phyloP scores from a whole-genome alignment of 2,329 filamentous ascomycete species.

The Immersiporthe knoxdaviesiana region DNA sequence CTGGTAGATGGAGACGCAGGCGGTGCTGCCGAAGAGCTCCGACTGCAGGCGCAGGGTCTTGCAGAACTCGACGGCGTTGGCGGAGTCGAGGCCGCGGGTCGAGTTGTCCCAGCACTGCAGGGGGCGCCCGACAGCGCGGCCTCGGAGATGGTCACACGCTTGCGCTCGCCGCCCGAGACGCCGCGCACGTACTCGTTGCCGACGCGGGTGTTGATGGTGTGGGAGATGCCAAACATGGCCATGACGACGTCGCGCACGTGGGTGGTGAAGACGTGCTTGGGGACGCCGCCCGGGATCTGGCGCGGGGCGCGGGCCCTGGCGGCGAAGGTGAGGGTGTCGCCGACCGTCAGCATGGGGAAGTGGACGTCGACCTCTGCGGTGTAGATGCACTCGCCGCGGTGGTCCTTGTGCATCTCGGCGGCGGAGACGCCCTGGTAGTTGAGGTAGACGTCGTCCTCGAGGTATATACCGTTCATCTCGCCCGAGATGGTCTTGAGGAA shows the following conservation, averaged over 20 bases:
- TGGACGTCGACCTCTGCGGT: slow-evolving; percentile 84
- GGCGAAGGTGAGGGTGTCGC: slow-evolving; percentile 79
- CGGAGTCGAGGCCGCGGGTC: slow-evolving; percentile 73
- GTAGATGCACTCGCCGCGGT: slow-evolving; percentile 86
- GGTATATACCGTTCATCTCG: slow-evolving; percentile 77
- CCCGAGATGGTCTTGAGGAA: slow-evolving; percentile 84
- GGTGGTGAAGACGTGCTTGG: slow-evolving; percentile 56
- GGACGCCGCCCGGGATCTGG: slow-evolving; percentile 61
- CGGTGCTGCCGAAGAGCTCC: slow-evolving; percentile 67
- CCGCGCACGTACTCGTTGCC: slow-evolving; percentile 77
- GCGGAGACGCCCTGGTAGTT: slow-evolving; percentile 80
- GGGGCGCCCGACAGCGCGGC: slow-evolving; percentile 60
- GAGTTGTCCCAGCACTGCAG: slow-evolving; percentile 74
- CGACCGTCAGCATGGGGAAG: slow-evolving; percentile 76
- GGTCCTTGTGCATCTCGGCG: slow-evolving; percentile 75
- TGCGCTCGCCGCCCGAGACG: slow-evolving; percentile 74
- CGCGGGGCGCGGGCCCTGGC: slow-evolving; percentile 70
- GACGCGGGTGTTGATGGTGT: slow-evolving; percentile 73
- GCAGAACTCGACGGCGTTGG: slow-evolving; percentile 76
- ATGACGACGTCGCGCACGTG: slow-evolving; percentile 73
- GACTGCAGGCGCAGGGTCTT: slow-evolving; percentile 70
- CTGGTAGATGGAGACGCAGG: slow-evolving; percentile 75
- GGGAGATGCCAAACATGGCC: slow-evolving; percentile 75
- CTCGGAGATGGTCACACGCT: slow-evolving; percentile 67
- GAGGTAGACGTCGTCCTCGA: slow-evolving; percentile 72